Conservation (phyloP, 148 eudicot genomes). For the Rhododendron kiyosumense region DNA sequence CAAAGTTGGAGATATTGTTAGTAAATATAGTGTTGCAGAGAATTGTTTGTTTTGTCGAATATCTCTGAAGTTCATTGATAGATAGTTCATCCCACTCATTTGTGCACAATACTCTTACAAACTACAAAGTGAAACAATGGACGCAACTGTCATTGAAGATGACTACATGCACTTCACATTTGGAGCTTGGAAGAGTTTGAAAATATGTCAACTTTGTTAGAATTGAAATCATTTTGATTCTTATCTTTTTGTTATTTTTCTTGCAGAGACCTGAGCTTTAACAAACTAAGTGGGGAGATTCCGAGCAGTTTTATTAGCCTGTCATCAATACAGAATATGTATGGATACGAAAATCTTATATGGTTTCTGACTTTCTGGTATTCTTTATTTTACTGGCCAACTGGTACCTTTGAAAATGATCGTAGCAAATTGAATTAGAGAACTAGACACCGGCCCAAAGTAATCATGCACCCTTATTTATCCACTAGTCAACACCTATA, state of each 20-base stretch:
- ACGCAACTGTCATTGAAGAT: not conserved
- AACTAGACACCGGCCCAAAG: not conserved
- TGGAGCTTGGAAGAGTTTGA: too few species aligned
- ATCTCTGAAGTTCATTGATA: not conserved
- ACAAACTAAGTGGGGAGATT: slow-evolving; percentile 31
- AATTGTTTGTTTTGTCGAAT: not conserved
- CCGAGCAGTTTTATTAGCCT: slow-evolving; percentile 4
- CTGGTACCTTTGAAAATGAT: not conserved
- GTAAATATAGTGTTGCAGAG: not conserved
- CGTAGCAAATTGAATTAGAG: not conserved
- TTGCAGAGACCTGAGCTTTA: slow-evolving; percentile 35
- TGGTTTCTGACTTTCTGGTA: not conserved
- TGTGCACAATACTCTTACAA: not conserved
- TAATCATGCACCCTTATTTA: not conserved
- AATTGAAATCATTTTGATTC: not conserved
- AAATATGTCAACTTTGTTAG: not conserved
- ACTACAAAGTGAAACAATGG: not conserved
- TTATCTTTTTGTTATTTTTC: not conserved
- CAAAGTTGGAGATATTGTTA: slow-evolving; percentile 13
- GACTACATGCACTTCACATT: not conserved
- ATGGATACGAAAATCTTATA: slow-evolving; percentile 1
- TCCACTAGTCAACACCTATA: not conserved
- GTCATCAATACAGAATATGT: slow-evolving; percentile 13
- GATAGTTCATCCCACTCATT: not conserved
- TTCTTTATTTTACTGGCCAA: not conserved